phyloP scores from a whole-genome alignment of 208 protist genomes.

The Trypanosoma theileri region DNA sequence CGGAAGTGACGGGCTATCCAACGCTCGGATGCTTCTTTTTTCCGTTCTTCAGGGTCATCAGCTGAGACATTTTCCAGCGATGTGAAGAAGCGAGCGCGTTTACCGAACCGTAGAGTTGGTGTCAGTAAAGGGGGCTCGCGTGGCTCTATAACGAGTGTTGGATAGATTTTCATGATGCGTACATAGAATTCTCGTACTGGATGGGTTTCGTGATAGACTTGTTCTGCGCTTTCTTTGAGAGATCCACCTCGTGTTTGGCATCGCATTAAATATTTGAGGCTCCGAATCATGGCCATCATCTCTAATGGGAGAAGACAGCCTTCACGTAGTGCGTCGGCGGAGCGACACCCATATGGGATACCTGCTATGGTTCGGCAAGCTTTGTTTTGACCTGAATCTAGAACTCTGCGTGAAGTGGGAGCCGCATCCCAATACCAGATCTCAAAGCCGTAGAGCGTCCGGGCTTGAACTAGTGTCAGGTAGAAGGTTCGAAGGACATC shows the following conservation, averaged over 20 bases:
- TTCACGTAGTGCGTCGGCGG: neutral
- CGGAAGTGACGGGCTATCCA: neutral
- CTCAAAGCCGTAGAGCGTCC: neutral
- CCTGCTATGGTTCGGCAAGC: slow-evolving; percentile 3
- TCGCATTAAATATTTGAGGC: neutral
- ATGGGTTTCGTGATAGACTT: neutral
- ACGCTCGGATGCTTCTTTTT: slow-evolving; percentile 6
- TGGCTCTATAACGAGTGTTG: neutral
- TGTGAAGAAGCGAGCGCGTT: neutral
- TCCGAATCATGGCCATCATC: neutral
- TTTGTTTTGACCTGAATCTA: neutral
- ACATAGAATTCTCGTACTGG: neutral
- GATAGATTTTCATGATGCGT: neutral
- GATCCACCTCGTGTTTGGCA: neutral
- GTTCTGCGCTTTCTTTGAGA: neutral
- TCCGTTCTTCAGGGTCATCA: neutral
- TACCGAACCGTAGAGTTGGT: neutral
- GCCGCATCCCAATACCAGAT: slow-evolving; percentile 6
- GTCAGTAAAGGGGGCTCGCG: neutral
- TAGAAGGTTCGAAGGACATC: slow-evolving; percentile 1
- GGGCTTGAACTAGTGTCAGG: slow-evolving; percentile 1
- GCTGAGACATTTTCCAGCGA: neutral
- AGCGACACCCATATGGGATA: neutral
- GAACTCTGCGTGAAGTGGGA: neutral
- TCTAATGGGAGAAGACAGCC: neutral